Conservation (phyloP, 495 filamentous ascomycete genomes). For the Aspergillus sclerotioniger region DNA sequence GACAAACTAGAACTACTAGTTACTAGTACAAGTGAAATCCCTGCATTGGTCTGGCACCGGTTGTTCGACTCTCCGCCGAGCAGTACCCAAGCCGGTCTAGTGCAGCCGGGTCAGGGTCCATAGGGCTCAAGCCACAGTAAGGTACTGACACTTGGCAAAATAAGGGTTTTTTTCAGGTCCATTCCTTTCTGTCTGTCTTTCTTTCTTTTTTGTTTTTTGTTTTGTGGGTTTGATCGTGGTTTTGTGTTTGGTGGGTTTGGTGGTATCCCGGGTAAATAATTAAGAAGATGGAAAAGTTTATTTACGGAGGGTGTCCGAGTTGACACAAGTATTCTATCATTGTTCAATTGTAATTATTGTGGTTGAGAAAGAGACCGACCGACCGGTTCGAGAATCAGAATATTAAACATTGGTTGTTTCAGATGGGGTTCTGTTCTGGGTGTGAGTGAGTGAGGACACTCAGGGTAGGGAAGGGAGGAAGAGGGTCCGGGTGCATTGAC, state of each 20-base stretch:
- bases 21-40: background rate
- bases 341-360: no score
- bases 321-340: no score
- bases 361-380: background rate
- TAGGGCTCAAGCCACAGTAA: background rate
- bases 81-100: background rate
- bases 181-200: no score
- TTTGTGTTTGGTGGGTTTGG: no score
- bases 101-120: background rate
- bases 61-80: background rate
- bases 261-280: background rate
- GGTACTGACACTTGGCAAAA: background rate
- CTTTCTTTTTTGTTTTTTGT: no score
- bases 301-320: background rate
- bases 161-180: no score
- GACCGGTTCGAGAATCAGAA: background rate
- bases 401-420: background rate
- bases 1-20: background rate
- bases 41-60: background rate
- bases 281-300: background rate
- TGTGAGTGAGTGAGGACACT: no score
- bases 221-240: no score
- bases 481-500: background rate
- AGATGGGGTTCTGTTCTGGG: background rate
- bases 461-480: no score